Percentiles rank a stretch among this genome's conserved stretches.
These are phyloP conservation scores for Blastocystis sp. DNA, from an alignment of 352 stramenopile species.

Conservation along the genomic window DNA sequence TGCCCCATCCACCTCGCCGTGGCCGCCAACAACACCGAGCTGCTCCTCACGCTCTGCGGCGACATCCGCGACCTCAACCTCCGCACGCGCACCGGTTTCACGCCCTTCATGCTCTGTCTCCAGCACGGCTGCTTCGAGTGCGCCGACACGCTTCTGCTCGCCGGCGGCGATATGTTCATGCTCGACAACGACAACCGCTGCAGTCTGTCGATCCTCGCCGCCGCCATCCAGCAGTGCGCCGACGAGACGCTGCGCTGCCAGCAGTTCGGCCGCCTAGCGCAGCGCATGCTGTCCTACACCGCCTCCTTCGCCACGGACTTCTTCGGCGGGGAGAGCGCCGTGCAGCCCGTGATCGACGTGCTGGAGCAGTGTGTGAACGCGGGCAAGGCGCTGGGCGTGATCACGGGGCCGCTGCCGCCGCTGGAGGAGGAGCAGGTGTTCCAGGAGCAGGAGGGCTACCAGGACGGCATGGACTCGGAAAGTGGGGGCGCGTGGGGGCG, in stretches of 20 bases:
- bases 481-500: background rate
- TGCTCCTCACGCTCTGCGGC: conserved; percentile 1
- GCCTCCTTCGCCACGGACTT: conserved; percentile 15
- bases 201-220: conserved; percentile 22
- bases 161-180: conserved; percentile 5
- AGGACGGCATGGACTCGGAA: background rate
- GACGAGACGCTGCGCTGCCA: background rate
- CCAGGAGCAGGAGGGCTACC: background rate
- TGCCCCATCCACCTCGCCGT: conserved; percentile 65
- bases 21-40: background rate
- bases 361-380: conserved; percentile 9
- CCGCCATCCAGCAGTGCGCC: conserved; percentile 5
- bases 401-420: background rate
- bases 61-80: background rate
- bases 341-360: conserved; percentile 4
- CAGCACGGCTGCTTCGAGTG: conserved; percentile 18
- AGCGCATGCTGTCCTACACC: conserved; percentile 2
- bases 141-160: background rate
- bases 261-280: background rate
- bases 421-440: background rate
- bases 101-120: background rate
- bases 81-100: background rate
- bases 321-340: background rate
- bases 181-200: conserved; percentile 37
- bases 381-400: background rate